Conservation (phyloP, 1,139 yeast species). For the Zhuliangozyma parablackwelliae region DNA sequence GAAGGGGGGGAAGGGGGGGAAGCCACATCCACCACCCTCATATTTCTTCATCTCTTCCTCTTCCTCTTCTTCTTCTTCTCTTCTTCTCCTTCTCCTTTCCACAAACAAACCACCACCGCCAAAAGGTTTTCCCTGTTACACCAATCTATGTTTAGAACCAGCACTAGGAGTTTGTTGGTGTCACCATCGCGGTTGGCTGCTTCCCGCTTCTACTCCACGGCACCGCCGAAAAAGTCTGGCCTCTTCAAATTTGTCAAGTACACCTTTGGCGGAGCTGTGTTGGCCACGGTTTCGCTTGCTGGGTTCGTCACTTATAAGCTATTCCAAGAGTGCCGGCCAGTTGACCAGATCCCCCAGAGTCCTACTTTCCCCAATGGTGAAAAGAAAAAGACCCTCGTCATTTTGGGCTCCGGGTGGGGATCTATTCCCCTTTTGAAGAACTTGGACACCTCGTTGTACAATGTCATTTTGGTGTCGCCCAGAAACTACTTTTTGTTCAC, state of each 20-base stretch:
- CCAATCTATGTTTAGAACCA: too few relatives aligned
- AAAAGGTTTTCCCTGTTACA: too few relatives aligned
- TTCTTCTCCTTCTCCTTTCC: too few relatives aligned
- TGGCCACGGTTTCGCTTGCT: slow-evolving; percentile 20
- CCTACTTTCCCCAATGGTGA: slow-evolving; percentile 60
- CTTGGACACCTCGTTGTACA: slow-evolving; percentile 78
- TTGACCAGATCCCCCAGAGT: slow-evolving; percentile 49
- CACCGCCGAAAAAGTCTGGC: not conserved
- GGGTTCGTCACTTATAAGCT: slow-evolving; percentile 53
- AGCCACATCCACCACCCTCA: too few relatives aligned
- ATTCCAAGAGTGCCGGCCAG: slow-evolving; percentile 59
- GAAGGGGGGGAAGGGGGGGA: too few relatives aligned
- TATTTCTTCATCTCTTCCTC: too few relatives aligned
- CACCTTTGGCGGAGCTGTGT: slow-evolving; percentile 2
- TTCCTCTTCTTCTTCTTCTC: too few relatives aligned
- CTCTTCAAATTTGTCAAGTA: slow-evolving; percentile 1
- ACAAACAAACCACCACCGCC: too few relatives aligned
- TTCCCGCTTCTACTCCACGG: too few relatives aligned
- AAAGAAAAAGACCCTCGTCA: slow-evolving; percentile 79
- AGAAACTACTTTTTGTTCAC: slow-evolving; percentile 92
- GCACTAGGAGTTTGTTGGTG: too few relatives aligned
- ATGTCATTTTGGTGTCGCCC: slow-evolving; percentile 85
- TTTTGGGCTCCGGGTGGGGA: slow-evolving; percentile 95
- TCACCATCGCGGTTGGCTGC: too few relatives aligned
- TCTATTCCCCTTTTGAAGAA: slow-evolving; percentile 74